These are phyloP conservation scores for Cenchrus fungigraminus DNA, from an alignment of 176 grass and related monocot species.

Conservation along the genomic window DNA sequence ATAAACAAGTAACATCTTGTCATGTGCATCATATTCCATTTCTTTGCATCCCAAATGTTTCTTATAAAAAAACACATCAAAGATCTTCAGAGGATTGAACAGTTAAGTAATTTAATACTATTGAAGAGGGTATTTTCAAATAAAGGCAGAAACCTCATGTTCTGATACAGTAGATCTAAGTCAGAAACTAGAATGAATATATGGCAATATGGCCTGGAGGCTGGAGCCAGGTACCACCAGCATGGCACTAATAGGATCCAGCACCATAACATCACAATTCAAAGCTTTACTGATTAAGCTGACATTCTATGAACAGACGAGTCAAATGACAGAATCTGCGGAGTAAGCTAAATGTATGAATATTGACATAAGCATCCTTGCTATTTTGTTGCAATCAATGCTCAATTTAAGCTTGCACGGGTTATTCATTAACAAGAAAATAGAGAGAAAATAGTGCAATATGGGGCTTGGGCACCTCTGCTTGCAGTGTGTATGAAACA, in stretches of 20 bases:
- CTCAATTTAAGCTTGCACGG: neutral
- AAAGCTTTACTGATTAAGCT: slow-evolving; percentile 4
- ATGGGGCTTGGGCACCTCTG: neutral
- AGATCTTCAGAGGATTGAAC: neutral
- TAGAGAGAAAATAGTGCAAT: neutral
- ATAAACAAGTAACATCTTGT: neutral
- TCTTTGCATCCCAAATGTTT: neutral
- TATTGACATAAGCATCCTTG: no score
- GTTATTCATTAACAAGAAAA: neutral
- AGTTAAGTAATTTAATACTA: neutral
- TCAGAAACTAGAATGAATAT: slow-evolving; percentile 2
- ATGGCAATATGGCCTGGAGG: neutral
- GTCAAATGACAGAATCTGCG: neutral
- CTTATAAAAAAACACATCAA: no score
- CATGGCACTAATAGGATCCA: neutral
- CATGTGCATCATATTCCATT: neutral
- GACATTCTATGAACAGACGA: neutral
- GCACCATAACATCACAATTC: neutral
- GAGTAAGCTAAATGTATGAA: neutral
- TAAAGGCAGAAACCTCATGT: neutral
- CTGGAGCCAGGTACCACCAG: neutral
- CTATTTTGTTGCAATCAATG: neutral
- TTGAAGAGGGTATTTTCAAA: neutral
- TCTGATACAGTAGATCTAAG: neutral
- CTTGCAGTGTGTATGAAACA: neutral